Percentiles rank a stretch among this genome's conserved stretches.
Evolutionary conservation across 768 basidiomycete species (phyloP).

Genomic region (Daedaleopsis sinensis): DNA sequence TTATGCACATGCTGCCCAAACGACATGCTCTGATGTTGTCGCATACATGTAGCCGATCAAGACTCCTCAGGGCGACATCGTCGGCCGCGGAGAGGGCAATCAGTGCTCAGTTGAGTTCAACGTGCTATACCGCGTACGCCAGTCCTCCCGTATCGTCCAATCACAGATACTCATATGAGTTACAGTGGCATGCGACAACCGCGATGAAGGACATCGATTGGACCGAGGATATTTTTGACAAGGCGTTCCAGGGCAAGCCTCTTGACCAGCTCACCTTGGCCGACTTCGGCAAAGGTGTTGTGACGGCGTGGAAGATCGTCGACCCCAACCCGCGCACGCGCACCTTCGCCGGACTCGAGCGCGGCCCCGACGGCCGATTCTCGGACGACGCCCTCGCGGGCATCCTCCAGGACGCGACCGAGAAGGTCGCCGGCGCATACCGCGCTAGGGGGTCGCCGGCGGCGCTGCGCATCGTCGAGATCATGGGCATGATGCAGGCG

Average conservation of each 20-base stretch:
- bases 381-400: conserved; percentile 48
- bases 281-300: conserved; percentile 25
- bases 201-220: conserved; percentile 34
- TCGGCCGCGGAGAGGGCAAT: conserved; percentile 64
- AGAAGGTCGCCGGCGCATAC: conserved; percentile 48
- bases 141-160: not conserved
- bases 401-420: conserved; percentile 49
- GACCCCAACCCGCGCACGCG: conserved; percentile 29
- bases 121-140: conserved; percentile 43
- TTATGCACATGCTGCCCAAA: not conserved
- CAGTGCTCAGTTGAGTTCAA: conserved; percentile 79
- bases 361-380: conserved; percentile 48
- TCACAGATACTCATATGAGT: conserved; percentile 10
- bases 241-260: conserved; percentile 29
- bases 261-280: conserved; percentile 25
- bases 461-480: conserved; percentile 53
- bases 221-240: conserved; percentile 34
- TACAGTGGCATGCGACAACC: conserved; percentile 39
- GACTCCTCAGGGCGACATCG: conserved; percentile 13
- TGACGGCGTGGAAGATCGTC: conserved; percentile 20
- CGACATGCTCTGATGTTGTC: not conserved
- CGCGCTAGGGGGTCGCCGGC: conserved; percentile 50
- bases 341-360: conserved; percentile 36
- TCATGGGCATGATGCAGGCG: conserved; percentile 57
- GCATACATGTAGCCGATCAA: conserved; percentile 22